Conservation (phyloP, 305 asterid species). For the Ilex paraguariensis region DNA sequence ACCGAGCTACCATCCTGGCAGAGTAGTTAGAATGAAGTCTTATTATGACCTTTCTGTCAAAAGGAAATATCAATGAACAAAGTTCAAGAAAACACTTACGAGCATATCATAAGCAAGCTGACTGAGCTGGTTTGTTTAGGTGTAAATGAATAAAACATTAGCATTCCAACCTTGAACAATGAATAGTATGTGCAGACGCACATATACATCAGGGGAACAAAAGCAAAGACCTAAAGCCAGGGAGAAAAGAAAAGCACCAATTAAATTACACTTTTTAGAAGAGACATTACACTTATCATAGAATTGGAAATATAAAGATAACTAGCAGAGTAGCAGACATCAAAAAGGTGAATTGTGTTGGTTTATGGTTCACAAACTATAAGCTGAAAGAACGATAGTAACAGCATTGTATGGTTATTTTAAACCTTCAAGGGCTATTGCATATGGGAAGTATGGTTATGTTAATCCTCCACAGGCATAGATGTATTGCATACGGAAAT, state of each 20-base stretch:
- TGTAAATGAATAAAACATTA: constrained; percentile 92
- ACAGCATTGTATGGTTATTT: too few relatives aligned
- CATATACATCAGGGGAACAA: constrained; percentile 96
- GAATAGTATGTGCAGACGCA: constrained; percentile 96
- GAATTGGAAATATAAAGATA: too few relatives aligned
- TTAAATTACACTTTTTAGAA: constrained; percentile 6
- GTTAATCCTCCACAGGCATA: too few relatives aligned
- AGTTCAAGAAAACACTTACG: constrained; percentile 49
- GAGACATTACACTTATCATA: too few relatives aligned
- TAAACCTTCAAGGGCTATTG: too few relatives aligned
- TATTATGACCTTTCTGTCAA: not conserved
- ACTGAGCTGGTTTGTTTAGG: constrained; percentile 92
- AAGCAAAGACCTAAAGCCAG: constrained; percentile 59
- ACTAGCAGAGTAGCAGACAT: too few relatives aligned
- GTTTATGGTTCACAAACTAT: too few relatives aligned
- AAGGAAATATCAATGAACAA: not conserved
- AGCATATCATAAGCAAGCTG: constrained; percentile 98
- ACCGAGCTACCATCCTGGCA: constrained; percentile 96
- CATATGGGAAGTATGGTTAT: too few relatives aligned
- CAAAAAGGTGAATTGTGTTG: too few relatives aligned
- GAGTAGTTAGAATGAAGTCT: constrained; percentile 14
- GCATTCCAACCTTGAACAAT: constrained; percentile 88
- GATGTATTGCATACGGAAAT: too few relatives aligned
- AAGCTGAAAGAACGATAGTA: too few relatives aligned
- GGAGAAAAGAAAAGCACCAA: constrained; percentile 19